Percentiles rank a stretch among this genome's conserved stretches.
These are phyloP conservation scores for Pseudomicrostroma phylloplanum DNA, from an alignment of 1,284 basidiomycete genomes.

Conservation along the genomic window DNA sequence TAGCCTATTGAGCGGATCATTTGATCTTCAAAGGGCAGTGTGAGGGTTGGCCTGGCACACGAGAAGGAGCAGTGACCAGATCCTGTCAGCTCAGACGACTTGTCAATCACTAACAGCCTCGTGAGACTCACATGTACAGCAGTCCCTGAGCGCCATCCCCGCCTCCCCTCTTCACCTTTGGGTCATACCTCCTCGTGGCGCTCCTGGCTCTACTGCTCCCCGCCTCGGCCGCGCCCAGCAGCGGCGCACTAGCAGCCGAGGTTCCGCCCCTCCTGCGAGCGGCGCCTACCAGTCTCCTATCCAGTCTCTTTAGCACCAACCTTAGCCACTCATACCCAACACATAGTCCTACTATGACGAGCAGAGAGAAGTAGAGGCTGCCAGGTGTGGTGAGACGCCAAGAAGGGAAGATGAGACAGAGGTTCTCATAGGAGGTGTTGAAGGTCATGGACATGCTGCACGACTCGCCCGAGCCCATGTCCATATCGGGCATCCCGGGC, in stretches of 20 bases:
- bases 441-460: slow-evolving; percentile 5
- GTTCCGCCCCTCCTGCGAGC: too few species aligned
- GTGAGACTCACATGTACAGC: too few species aligned
- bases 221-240: too few species aligned
- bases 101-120: too few species aligned
- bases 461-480: background rate
- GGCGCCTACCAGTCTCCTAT: background rate
- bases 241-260: too few species aligned
- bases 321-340: slow-evolving; percentile 5
- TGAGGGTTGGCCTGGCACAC: background rate
- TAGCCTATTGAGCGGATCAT: background rate
- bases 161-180: too few species aligned
- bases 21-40: background rate
- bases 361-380: slow-evolving; percentile 2
- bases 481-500: background rate
- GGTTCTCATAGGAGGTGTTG: background rate
- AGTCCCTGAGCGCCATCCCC: too few species aligned
- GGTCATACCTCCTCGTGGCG: too few species aligned
- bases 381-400: background rate
- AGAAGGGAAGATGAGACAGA: slow-evolving; percentile 6
- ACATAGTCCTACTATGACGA: background rate
- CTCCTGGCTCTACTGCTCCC: too few species aligned
- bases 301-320: background rate
- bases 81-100: background rate
- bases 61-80: background rate